Percentiles rank a stretch among this genome's conserved stretches.
Evolutionary conservation across 495 filamentous ascomycete species (phyloP).

Genomic region (Penicillium argentinense): DNA sequence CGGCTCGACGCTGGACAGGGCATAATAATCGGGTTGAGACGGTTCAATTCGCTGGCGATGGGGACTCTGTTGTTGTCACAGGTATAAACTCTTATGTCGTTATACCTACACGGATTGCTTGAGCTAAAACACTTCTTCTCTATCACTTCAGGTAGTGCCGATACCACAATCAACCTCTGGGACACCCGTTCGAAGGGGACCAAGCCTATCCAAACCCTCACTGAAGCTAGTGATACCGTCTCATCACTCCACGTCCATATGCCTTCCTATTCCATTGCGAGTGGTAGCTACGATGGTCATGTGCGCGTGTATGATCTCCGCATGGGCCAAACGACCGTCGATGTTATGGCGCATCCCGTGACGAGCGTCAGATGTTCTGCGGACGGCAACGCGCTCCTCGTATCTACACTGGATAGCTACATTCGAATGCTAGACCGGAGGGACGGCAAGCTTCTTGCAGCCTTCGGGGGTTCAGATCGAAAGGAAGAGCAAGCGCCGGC

Average conservation of each 20-base stretch:
- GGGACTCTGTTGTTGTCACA: constrained; percentile 65
- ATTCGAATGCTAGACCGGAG: constrained; percentile 79
- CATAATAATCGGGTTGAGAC: constrained; percentile 73
- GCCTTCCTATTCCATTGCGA: constrained; percentile 44
- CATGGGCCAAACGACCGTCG: constrained; percentile 69
- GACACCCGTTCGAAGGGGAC: constrained; percentile 61
- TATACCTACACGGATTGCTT: no score
- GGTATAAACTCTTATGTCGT: constrained; percentile 31
- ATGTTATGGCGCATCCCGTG: constrained; percentile 57
- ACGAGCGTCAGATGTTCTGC: constrained; percentile 70
- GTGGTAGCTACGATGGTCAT: constrained; percentile 83
- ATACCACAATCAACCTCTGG: constrained; percentile 85
- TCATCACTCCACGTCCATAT: constrained; percentile 54
- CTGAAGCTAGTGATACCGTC: constrained; percentile 78
- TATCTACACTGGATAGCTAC: constrained; percentile 71
- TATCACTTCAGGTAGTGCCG: constrained; percentile 75
- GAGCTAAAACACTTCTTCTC: no score
- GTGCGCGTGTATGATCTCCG: constrained; percentile 85
- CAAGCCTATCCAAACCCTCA: constrained; percentile 76
- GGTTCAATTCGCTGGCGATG: constrained; percentile 73
- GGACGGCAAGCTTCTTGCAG: constrained; percentile 70
- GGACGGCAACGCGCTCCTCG: constrained; percentile 73
- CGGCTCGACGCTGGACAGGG: constrained; percentile 70
- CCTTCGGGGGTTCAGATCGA: constrained; percentile 53
- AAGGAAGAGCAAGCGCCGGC: constrained; percentile 27